These are phyloP conservation scores for Termitomyces sp. DNA, from an alignment of 768 basidiomycete genomes.

Conservation along the genomic window DNA sequence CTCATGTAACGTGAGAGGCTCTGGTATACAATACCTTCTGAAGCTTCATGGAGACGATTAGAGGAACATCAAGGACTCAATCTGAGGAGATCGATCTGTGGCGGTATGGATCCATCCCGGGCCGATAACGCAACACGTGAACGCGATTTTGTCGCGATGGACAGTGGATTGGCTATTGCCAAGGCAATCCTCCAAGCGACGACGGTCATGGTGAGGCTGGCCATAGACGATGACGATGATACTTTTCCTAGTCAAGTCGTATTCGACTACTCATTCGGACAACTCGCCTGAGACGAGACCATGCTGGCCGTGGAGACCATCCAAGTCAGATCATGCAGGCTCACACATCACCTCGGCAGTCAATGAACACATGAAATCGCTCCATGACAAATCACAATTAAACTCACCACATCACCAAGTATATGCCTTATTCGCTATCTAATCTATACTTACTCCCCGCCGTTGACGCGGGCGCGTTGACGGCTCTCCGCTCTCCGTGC, in stretches of 20 bases:
- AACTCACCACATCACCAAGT: neutral
- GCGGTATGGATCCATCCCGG: neutral
- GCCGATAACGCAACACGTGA: neutral
- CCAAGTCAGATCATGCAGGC: neutral
- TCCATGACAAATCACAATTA: neutral
- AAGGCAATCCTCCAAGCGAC: neutral
- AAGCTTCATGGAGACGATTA: neutral
- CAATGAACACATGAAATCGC: neutral
- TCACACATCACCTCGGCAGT: neutral
- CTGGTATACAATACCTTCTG: neutral
- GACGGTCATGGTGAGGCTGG: neutral
- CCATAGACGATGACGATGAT: neutral
- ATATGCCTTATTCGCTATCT: neutral
- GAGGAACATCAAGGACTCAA: neutral
- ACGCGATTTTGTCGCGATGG: neutral
- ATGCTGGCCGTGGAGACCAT: neutral
- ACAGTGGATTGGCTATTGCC: neutral
- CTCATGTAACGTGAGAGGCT: neutral
- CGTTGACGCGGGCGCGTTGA: neutral
- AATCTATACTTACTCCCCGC: neutral
- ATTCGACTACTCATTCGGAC: neutral
- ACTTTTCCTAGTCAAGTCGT: neutral
- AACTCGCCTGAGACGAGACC: neutral
- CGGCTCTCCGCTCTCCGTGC: neutral
- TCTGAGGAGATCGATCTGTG: neutral